These are phyloP conservation scores for Psilocybe cubensis DNA, from an alignment of 768 basidiomycete species.

Conservation along the genomic window DNA sequence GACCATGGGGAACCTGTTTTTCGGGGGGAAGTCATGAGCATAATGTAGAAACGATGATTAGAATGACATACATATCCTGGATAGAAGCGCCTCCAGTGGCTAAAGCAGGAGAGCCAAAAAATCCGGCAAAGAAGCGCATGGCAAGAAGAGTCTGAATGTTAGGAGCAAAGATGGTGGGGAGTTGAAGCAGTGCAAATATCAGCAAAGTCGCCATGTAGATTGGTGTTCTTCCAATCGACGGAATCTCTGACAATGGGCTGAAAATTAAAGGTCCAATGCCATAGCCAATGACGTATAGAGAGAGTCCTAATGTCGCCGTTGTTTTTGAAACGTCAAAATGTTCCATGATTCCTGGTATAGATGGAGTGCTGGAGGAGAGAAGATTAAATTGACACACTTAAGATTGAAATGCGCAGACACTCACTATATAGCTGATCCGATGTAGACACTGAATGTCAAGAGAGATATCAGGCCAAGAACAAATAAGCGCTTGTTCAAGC, in stretches of 20 bases:
- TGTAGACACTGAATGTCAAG: conserved; percentile 5
- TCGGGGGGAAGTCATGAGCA: background rate
- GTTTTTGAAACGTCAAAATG: conserved; percentile 1
- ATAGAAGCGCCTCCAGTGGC: conserved; percentile 6
- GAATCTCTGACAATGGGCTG: conserved; percentile 3
- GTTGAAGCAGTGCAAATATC: background rate
- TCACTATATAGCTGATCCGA: conserved; percentile 8
- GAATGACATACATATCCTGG: conserved; percentile 1
- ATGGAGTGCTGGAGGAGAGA: background rate
- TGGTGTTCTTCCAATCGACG: conserved; percentile 2
- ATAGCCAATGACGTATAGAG: conserved; percentile 5
- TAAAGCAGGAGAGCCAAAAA: background rate
- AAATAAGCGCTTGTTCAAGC: background rate
- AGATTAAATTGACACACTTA: background rate
- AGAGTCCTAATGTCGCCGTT: conserved; percentile 3
- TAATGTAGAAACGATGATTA: background rate
- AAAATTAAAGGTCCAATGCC: conserved; percentile 7
- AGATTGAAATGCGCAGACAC: background rate
- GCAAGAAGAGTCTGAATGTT: conserved; percentile 5
- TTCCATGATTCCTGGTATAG: conserved; percentile 5
- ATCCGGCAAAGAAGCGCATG: conserved; percentile 3
- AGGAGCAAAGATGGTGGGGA: background rate
- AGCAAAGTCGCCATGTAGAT: conserved; percentile 2
- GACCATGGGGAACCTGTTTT: conserved; percentile 1
- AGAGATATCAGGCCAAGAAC: conserved; percentile 2